Evolutionary conservation across 441 rosid genomes (phyloP), one percentile per base, ranked within the genome.

Genomic region (Euphorbia corollata): DNA sequence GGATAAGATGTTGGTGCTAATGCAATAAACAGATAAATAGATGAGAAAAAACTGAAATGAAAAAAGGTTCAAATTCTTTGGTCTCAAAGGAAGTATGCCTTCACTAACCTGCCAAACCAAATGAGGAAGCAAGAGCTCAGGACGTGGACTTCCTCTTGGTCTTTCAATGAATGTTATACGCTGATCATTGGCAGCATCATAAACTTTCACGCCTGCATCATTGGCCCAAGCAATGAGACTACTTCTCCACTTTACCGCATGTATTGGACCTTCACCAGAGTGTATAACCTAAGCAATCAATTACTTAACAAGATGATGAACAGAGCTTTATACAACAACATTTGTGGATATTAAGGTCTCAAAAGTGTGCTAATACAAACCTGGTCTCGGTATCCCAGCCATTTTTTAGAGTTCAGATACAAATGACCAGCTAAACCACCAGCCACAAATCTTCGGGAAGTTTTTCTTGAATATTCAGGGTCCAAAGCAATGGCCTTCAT

Each of bases 221-320:
- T 90, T 95, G 77, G 97, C 98, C 97, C 97, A 95, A 59, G 99
- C 99, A 67, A 95, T 82, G 69, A 95, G 96, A 83, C 83, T 90
- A 47, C 83, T 75, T 75, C 96, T 88, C 99, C 99, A 92, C 80
- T 84, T 88, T 68, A 92, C 86, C 36, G 90, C 84, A 80, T 92
- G 99, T 73, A 92, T 82, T 45, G 99, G 98, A 73, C 99, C 97
- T 86, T 95, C 98, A 73, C 97, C 98, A 61, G 91, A 88, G 72
- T 95, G 96, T 81, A 92, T 83, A 75, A 92, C 97, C 99, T 95
- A 81, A 51, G 65, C 70, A 63, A 20, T 36, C 63, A 19, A 76
- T 23, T 41, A 65, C 41, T 71, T 41, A 59, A 10, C 6, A 55
- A 67, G 60, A 55, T 76, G 20, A 68, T 68, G 60, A 50, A 71